These are phyloP conservation scores for Vigna trinervia DNA, from an alignment of 306 rosid species.

Conservation along the genomic window DNA sequence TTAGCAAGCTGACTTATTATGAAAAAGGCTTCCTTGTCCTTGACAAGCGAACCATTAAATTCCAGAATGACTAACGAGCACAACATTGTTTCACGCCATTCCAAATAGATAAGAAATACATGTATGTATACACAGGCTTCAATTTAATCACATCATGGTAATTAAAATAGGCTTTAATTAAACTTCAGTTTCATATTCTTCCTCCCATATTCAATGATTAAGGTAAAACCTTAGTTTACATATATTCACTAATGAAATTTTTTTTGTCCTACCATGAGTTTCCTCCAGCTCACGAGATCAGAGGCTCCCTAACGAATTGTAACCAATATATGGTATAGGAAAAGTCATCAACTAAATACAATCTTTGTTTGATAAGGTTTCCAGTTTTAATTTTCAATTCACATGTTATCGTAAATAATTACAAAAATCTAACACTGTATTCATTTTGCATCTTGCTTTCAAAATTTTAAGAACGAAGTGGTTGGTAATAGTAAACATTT, in stretches of 20 bases:
- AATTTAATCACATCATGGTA: neutral
- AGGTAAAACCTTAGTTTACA: slow-evolving; percentile 3
- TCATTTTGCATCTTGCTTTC: neutral
- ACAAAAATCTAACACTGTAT: neutral
- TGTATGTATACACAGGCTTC: neutral
- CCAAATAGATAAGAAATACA: neutral
- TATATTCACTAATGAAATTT: neutral
- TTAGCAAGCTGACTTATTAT: slow-evolving; percentile 6
- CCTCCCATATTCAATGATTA: slow-evolving; percentile 2
- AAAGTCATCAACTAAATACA: neutral
- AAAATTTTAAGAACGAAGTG: neutral
- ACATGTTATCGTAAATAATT: neutral
- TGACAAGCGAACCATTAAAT: slow-evolving; percentile 12
- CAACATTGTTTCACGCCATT: neutral
- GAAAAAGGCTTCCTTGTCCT: neutral
- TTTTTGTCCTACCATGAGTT: too few relatives aligned
- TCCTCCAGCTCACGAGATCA: too few relatives aligned
- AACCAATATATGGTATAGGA: neutral
- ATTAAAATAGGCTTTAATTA: neutral
- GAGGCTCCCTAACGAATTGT: neutral
- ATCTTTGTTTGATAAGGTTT: neutral
- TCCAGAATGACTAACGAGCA: slow-evolving; percentile 2
- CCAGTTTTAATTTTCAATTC: neutral
- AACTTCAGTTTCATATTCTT: neutral
- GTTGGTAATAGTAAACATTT: neutral